These are phyloP conservation scores for Ulmus americana DNA, from an alignment of 331 rosid genomes.

Conservation along the genomic window DNA sequence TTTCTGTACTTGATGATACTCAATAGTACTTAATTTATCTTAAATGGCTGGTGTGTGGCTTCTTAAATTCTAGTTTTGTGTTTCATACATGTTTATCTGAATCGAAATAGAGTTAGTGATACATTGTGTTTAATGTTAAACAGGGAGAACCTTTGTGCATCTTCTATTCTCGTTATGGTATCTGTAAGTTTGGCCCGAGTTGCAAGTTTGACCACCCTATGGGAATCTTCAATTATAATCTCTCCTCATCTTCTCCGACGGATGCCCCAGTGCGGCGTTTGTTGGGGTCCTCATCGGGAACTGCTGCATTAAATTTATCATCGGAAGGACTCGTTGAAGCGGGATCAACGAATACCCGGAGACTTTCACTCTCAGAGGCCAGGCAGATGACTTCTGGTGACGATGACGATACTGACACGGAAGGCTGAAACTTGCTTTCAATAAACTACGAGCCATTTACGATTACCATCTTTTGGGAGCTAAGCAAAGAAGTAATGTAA, in stretches of 20 bases:
- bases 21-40: no score
- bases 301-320: constrained; percentile 72
- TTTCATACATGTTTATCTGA: neutral
- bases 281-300: constrained; percentile 67
- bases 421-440: constrained; percentile 53
- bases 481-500: constrained; percentile 60
- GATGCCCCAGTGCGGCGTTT: constrained; percentile 58
- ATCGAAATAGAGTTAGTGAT: neutral
- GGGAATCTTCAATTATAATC: constrained; percentile 72
- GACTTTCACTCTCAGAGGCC: constrained; percentile 73
- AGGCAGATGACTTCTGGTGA: constrained; percentile 74
- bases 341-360: constrained; percentile 56
- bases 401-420: constrained; percentile 57
- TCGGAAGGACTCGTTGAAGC: constrained; percentile 74
- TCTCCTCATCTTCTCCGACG: constrained; percentile 53
- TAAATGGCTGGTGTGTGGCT: neutral
- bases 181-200: constrained; percentile 97
- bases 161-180: constrained; percentile 91
- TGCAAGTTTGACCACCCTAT: constrained; percentile 98
- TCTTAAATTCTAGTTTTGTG: neutral
- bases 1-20: no score
- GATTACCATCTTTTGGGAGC: constrained; percentile 52
- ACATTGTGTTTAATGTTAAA: constrained; percentile 22
- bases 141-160: constrained; percentile 96
- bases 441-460: constrained; percentile 35